Evolutionary conservation across 345 rosid species (phyloP).

Genomic region (Pistacia integerrima): DNA sequence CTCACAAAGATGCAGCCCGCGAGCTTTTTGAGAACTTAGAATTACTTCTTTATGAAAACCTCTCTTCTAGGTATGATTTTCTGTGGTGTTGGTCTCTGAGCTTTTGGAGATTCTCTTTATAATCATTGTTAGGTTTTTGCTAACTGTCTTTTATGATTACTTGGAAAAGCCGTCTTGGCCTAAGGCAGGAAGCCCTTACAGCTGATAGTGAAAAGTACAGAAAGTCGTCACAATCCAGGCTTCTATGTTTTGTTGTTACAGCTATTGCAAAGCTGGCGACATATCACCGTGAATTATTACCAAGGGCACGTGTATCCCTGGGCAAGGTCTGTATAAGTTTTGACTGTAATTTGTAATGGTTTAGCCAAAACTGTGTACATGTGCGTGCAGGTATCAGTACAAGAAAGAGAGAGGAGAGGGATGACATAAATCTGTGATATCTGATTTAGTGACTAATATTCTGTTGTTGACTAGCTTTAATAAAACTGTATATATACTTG

Average conservation of each 20-base stretch:
- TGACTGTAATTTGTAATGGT: background rate
- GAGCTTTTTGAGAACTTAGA: conserved; percentile 97
- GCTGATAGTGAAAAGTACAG: conserved; percentile 41
- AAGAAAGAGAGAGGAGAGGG: background rate
- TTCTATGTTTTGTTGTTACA: conserved; percentile 89
- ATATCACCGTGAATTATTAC: conserved; percentile 76
- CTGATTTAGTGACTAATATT: background rate
- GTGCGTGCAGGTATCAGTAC: background rate
- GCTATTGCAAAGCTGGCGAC: conserved; percentile 94
- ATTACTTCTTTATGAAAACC: conserved; percentile 88
- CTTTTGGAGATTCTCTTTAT: conserved; percentile 7
- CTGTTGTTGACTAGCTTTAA: background rate
- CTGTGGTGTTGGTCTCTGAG: background rate
- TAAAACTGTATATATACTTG: conserved; percentile 8
- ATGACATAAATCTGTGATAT: background rate
- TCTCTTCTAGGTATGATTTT: conserved; percentile 69
- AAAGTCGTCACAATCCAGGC: conserved; percentile 79
- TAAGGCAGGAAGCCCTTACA: conserved; percentile 59
- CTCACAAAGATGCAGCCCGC: conserved; percentile 90
- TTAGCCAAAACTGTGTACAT: background rate
- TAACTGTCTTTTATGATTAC: conserved; percentile 19
- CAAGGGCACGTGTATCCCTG: conserved; percentile 94
- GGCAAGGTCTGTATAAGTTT: conserved; percentile 67
- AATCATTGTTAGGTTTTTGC: conserved; percentile 1
- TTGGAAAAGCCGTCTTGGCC: conserved; percentile 68